phyloP scores from a whole-genome alignment of 257 asterid genomes.

The Solanum lycopersicoides region DNA sequence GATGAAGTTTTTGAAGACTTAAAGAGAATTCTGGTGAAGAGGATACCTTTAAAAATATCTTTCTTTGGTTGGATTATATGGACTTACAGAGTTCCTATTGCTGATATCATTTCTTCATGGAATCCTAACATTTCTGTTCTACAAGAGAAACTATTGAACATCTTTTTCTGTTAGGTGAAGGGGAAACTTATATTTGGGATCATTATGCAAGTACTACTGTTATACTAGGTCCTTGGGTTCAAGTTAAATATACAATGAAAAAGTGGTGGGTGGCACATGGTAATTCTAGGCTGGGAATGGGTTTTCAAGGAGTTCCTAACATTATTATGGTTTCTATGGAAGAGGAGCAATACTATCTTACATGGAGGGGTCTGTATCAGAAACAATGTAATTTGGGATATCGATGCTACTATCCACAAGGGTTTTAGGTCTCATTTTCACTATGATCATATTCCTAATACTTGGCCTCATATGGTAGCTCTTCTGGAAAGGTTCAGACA shows the following conservation, averaged over 20 bases:
- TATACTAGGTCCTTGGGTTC: neutral
- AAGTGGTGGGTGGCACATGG: neutral
- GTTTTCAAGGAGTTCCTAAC: neutral
- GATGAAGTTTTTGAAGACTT: neutral
- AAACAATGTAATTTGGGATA: neutral
- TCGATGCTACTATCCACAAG: neutral
- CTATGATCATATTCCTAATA: neutral
- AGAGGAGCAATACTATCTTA: neutral
- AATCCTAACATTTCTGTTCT: neutral
- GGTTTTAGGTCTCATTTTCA: neutral
- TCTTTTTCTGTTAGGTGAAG: neutral
- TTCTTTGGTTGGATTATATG: neutral
- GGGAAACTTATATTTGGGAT: neutral
- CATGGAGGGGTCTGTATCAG: neutral
- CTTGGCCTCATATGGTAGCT: neutral
- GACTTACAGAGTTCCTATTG: neutral
- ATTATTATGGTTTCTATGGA: neutral
- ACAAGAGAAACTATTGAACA: neutral
- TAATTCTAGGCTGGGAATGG: neutral
- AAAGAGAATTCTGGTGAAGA: neutral
- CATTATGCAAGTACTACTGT: neutral
- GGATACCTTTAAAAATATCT: neutral
- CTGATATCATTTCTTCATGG: neutral
- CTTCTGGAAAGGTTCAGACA: neutral
- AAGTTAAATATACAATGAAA: too few relatives aligned